A percentile compares a stretch with the other conserved stretches of the same genome.
Conservation (phyloP, 2,329 filamentous ascomycete species). For the Byssochlamys sp. region DNA sequence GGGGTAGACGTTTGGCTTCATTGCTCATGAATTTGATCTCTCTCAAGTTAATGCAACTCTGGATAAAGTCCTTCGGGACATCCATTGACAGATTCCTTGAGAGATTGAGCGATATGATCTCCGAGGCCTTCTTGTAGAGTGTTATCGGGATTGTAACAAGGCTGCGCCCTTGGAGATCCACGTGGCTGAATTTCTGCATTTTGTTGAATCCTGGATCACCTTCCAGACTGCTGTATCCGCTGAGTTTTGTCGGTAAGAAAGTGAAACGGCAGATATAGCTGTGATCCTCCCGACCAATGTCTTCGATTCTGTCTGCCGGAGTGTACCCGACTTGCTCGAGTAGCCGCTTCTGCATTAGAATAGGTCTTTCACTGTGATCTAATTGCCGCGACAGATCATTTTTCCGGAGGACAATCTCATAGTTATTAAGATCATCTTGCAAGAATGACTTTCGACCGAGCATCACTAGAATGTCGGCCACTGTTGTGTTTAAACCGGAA, state of each 20-base stretch:
- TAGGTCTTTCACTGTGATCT: slow-evolving; percentile 65
- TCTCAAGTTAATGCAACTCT: slow-evolving; percentile 78
- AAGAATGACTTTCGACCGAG: slow-evolving; percentile 90
- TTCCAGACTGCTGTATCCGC: slow-evolving; percentile 62
- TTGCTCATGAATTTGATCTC: slow-evolving; percentile 96
- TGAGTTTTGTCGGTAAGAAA: slow-evolving; percentile 81
- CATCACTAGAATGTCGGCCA: slow-evolving; percentile 77
- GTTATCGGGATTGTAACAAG: slow-evolving; percentile 90
- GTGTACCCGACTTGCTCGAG: slow-evolving; percentile 88
- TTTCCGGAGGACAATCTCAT: slow-evolving; percentile 89
- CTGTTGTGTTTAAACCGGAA: slow-evolving; percentile 70
- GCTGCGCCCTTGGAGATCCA: slow-evolving; percentile 82
- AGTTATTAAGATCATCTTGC: slow-evolving; percentile 82
- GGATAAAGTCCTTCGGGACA: slow-evolving; percentile 90
- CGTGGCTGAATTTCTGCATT: slow-evolving; percentile 83
- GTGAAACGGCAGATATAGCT: slow-evolving; percentile 94
- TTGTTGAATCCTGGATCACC: slow-evolving; percentile 70
- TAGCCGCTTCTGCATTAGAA: slow-evolving; percentile 83
- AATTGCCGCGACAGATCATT: slow-evolving; percentile 81
- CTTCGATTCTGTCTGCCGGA: slow-evolving; percentile 75
- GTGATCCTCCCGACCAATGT: slow-evolving; percentile 91
- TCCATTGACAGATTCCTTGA: slow-evolving; percentile 87
- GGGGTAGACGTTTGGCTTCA: slow-evolving; percentile 75
- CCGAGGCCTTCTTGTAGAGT: slow-evolving; percentile 78
- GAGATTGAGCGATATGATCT: slow-evolving; percentile 90